phyloP scores from a whole-genome alignment of 805 yeast species.

The Cephaloascus albidus region DNA sequence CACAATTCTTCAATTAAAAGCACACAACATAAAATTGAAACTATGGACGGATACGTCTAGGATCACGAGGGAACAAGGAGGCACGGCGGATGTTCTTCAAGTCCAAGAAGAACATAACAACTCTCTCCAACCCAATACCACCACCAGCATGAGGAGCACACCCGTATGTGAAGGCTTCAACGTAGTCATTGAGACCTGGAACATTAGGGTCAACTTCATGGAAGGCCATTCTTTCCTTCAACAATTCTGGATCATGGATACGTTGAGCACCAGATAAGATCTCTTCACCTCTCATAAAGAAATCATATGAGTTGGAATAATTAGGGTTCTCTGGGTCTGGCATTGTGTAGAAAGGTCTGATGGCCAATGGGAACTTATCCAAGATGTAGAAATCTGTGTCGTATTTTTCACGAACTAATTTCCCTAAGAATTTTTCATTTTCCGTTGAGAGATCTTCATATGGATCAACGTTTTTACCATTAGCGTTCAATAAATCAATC shows the following conservation, averaged over 20 bases:
- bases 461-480: constrained; percentile 80
- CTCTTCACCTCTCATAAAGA: constrained; percentile 99
- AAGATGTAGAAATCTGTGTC: constrained; percentile 96
- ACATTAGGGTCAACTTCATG: constrained; percentile 76
- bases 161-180: constrained; percentile 87
- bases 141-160: constrained; percentile 99
- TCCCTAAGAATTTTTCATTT: constrained; percentile 89
- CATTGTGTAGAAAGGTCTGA: constrained; percentile 99
- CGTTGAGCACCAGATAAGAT: constrained; percentile 99
- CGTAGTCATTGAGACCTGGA: constrained; percentile 84
- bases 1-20: too few relatives aligned
- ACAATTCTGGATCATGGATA: constrained; percentile 84
- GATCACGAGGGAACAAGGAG: constrained; percentile 98
- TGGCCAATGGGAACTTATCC: constrained; percentile 95
- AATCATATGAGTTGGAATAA: constrained; percentile 96
- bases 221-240: constrained; percentile 70
- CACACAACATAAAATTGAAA: too few relatives aligned
- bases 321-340: constrained; percentile 89
- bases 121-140: constrained; percentile 98
- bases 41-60: constrained; percentile 83
- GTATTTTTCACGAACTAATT: constrained; percentile 83
- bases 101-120: constrained; percentile 95
- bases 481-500: constrained; percentile 73
- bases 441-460: constrained; percentile 89
- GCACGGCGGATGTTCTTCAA: constrained; percentile 97